A percentile compares a stretch with the other conserved stretches of the same genome.
Evolutionary conservation across 2,329 filamentous ascomycete genomes (phyloP).

Genomic region (Tolypocladium album): DNA sequence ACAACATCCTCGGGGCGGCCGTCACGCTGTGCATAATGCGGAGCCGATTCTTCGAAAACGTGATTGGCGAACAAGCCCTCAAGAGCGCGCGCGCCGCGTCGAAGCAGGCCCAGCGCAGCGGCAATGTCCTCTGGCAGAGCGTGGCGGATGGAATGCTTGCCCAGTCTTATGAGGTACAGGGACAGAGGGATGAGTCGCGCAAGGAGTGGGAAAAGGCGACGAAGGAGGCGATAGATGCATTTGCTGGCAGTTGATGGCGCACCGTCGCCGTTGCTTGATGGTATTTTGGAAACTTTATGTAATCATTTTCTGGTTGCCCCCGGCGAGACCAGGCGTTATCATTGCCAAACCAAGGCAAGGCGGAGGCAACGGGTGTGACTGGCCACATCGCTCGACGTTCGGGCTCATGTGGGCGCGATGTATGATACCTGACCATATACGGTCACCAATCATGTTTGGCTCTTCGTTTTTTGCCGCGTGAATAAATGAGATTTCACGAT

Average conservation of each 20-base stretch:
- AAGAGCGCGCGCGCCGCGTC: constrained; percentile 64
- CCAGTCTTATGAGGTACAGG: constrained; percentile 63
- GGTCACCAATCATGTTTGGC: constrained; percentile 5
- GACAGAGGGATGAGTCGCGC: constrained; percentile 38
- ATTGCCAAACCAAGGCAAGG: not conserved
- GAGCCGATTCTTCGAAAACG: constrained; percentile 67
- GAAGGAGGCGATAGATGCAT: constrained; percentile 30
- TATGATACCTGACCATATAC: constrained; percentile 14
- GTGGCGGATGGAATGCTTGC: constrained; percentile 72
- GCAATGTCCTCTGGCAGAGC: constrained; percentile 67
- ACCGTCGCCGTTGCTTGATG: constrained; percentile 1
- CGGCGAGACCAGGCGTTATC: not conserved
- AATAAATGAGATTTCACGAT: not conserved
- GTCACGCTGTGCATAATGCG: constrained; percentile 82
- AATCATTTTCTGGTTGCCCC: constrained; percentile 1
- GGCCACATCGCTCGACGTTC: constrained; percentile 5
- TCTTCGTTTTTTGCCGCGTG: not conserved
- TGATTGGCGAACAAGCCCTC: constrained; percentile 69
- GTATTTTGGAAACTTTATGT: constrained; percentile 6
- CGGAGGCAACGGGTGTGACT: not conserved
- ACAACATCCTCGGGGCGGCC: constrained; percentile 70
- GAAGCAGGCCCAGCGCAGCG: constrained; percentile 57
- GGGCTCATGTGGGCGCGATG: constrained; percentile 8
- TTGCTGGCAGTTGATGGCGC: constrained; percentile 20
- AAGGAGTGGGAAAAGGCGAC: constrained; percentile 29